Evolutionary conservation across 1,139 yeast genomes (phyloP).

Genomic region (Ogataea hybrid): DNA sequence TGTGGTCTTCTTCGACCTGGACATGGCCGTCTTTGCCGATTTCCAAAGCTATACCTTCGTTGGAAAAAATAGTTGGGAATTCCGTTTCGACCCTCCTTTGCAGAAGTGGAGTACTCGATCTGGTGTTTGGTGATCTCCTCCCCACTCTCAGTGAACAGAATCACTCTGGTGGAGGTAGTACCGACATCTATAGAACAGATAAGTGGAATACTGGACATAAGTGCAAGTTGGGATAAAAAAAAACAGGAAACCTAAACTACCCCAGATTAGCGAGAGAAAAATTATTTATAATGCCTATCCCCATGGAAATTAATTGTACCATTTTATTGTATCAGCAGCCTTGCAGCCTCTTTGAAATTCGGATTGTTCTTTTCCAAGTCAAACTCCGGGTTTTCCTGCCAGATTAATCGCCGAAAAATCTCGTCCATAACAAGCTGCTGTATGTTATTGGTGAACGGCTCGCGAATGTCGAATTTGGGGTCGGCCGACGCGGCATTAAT

Average conservation of each 20-base stretch:
- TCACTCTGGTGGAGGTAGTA: slow-evolving; percentile 92
- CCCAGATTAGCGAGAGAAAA: slow-evolving; percentile 2
- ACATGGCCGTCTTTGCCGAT: slow-evolving; percentile 49
- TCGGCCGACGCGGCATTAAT: slow-evolving; percentile 1
- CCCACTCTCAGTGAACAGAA: slow-evolving; percentile 71
- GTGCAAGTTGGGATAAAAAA: neutral
- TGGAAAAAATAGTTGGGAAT: slow-evolving; percentile 59
- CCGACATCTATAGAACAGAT: slow-evolving; percentile 86
- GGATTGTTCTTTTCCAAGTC: slow-evolving; percentile 5
- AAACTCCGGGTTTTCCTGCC: slow-evolving; percentile 11
- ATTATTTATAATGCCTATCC: neutral
- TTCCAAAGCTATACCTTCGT: slow-evolving; percentile 67
- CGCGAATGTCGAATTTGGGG: slow-evolving; percentile 9
- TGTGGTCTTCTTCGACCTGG: slow-evolving; percentile 58
- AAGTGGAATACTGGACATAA: slow-evolving; percentile 11
- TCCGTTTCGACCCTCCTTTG: slow-evolving; percentile 51
- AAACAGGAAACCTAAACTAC: neutral
- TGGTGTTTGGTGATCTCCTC: slow-evolving; percentile 83
- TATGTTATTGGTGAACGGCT: slow-evolving; percentile 9
- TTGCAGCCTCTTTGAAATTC: slow-evolving; percentile 10
- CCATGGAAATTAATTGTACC: neutral
- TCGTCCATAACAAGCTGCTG: slow-evolving; percentile 12
- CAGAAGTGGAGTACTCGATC: slow-evolving; percentile 82
- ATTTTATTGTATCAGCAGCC: slow-evolving; percentile 1
- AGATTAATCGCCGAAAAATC: slow-evolving; percentile 10